Percentiles rank a stretch among this genome's conserved stretches.
These are phyloP conservation scores for Crithidia fasciculata DNA, from an alignment of 208 protist species.

Conservation along the genomic window DNA sequence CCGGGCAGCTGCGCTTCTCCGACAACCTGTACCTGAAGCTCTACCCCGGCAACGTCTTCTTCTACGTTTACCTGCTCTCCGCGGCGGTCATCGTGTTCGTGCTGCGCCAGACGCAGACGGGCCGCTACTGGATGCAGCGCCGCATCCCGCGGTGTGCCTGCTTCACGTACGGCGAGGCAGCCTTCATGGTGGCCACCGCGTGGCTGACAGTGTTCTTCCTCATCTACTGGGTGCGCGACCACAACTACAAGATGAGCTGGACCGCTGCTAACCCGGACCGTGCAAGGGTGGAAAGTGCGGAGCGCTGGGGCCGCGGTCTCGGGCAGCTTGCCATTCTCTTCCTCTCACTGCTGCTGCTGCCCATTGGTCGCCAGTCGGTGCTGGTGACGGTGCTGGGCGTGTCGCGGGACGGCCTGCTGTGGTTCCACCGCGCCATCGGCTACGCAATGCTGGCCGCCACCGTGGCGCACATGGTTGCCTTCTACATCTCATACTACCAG, in stretches of 20 bases:
- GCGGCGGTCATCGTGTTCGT: conserved; percentile 31
- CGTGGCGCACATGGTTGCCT: conserved; percentile 38
- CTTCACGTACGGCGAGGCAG: conserved; percentile 36
- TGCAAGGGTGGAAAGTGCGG: conserved; percentile 15
- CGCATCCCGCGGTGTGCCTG: conserved; percentile 22
- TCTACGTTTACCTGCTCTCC: conserved; percentile 50
- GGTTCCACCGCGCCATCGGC: conserved; percentile 57
- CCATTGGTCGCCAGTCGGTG: conserved; percentile 53
- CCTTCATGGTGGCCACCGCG: conserved; percentile 33
- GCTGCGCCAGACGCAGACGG: conserved; percentile 30
- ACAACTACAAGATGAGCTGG: conserved; percentile 58
- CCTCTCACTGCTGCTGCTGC: conserved; percentile 61
- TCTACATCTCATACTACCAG: conserved; percentile 32
- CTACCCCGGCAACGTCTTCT: conserved; percentile 71
- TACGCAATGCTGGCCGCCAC: conserved; percentile 38
- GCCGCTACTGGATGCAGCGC: conserved; percentile 26
- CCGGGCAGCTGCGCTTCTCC: conserved; percentile 36
- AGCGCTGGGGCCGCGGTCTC: conserved; percentile 50
- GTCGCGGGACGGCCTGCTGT: conserved; percentile 61
- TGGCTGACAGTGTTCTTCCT: conserved; percentile 48
- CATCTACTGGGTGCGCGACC: conserved; percentile 67
- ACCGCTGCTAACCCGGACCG: background rate
- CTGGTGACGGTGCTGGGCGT: conserved; percentile 51
- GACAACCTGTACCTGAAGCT: conserved; percentile 50
- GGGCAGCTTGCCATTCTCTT: conserved; percentile 70